Evolutionary conservation across 768 basidiomycete species (phyloP).

Genomic region (Coprinopsis cinerea): DNA sequence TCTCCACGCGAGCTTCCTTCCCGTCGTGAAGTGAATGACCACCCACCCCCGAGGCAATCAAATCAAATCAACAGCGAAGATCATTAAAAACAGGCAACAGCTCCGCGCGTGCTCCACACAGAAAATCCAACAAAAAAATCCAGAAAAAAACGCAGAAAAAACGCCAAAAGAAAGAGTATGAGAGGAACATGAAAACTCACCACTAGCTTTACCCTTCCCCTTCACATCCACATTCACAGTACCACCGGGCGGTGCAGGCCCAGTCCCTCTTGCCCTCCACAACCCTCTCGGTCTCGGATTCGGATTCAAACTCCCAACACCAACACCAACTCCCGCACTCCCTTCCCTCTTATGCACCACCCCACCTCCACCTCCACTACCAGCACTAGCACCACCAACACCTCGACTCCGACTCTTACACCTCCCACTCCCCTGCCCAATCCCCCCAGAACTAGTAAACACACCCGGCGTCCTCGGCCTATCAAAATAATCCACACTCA

Average conservation of each 20-base stretch:
- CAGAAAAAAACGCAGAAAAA: not conserved
- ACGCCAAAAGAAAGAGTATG: not conserved
- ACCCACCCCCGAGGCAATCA: no score
- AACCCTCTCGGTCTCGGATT: constrained; percentile 34
- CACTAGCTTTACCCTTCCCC: not conserved
- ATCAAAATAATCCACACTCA: not conserved
- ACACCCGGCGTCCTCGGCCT: not conserved
- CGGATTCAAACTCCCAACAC: constrained; percentile 12
- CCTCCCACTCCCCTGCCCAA: not conserved
- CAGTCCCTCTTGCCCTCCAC: constrained; percentile 39
- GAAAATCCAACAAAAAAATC: not conserved
- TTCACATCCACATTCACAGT: not conserved
- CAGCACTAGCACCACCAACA: not conserved
- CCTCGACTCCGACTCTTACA: not conserved
- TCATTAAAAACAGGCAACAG: no score
- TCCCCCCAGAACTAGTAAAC: not conserved
- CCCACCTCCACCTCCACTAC: not conserved
- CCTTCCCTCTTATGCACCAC: not conserved
- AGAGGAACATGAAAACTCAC: not conserved
- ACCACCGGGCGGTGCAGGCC: constrained; percentile 12
- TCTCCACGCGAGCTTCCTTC: no score
- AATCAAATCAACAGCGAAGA: no score
- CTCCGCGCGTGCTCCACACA: no score
- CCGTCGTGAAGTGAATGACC: no score
- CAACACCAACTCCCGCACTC: no score